Evolutionary conservation across 176 grass and related monocot genomes (phyloP).

Genomic region (Triticum monococcum): DNA sequence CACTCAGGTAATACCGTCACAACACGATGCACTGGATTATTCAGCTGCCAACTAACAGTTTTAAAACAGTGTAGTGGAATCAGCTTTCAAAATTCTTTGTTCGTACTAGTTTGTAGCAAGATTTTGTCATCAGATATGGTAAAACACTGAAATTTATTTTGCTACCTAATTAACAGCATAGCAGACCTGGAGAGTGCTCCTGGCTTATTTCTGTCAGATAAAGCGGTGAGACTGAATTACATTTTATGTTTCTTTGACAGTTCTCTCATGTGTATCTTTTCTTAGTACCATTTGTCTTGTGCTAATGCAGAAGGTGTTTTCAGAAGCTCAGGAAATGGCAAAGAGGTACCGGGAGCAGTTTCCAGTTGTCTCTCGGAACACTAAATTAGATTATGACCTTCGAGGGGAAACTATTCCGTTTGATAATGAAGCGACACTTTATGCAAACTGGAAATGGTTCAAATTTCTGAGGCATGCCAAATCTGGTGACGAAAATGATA

Average conservation of each 20-base stretch:
- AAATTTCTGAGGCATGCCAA: slow-evolving; percentile 59
- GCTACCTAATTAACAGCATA: slow-evolving; percentile 60
- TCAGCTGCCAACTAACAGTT: not conserved
- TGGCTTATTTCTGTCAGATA: slow-evolving; percentile 77
- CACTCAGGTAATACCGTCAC: slow-evolving; percentile 56
- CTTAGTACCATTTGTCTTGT: slow-evolving; percentile 18
- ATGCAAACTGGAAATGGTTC: slow-evolving; percentile 95
- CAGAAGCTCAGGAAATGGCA: slow-evolving; percentile 74
- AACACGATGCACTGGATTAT: not conserved
- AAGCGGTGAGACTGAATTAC: slow-evolving; percentile 52
- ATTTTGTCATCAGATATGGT: not conserved
- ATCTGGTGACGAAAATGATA: slow-evolving; percentile 2
- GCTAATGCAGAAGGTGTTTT: slow-evolving; percentile 69
- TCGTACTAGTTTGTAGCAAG: not conserved
- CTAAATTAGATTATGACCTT: slow-evolving; percentile 24
- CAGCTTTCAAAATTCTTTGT: slow-evolving; percentile 21
- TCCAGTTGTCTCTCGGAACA: slow-evolving; percentile 39
- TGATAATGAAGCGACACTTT: slow-evolving; percentile 64
- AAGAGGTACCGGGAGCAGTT: slow-evolving; percentile 58
- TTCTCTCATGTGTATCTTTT: not conserved
- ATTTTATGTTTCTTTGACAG: slow-evolving; percentile 13
- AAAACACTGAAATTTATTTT: slow-evolving; percentile 23
- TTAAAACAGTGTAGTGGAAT: not conserved
- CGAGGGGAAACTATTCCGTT: slow-evolving; percentile 45
- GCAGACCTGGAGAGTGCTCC: slow-evolving; percentile 78